Percentiles rank a stretch among this genome's conserved stretches.
Conservation (phyloP, 2,329 filamentous ascomycete genomes). For the Fusarium sp. region DNA sequence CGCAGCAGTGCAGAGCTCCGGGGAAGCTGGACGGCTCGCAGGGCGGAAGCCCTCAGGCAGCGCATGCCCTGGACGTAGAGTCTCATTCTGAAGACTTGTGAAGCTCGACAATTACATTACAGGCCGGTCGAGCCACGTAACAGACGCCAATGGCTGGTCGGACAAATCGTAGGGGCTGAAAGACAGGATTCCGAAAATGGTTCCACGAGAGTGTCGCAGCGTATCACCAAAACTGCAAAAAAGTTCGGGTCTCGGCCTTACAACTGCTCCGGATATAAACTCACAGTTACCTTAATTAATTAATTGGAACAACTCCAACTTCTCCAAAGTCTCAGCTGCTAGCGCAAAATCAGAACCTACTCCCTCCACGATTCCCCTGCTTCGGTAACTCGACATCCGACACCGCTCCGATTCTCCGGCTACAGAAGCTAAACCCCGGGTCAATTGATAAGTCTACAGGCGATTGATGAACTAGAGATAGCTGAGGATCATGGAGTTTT, state of each 20-base stretch:
- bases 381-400: conserved; percentile 25
- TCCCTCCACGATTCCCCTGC: conserved; percentile 26
- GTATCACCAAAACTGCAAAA: conserved; percentile 25
- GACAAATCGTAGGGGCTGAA: background rate
- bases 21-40: conserved; percentile 40
- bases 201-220: conserved; percentile 7
- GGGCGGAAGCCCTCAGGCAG: conserved; percentile 46
- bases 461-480: conserved; percentile 3
- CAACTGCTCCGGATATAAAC: conserved; percentile 35
- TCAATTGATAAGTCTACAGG: conserved; percentile 18
- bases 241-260: conserved; percentile 38
- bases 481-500: conserved; percentile 32
- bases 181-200: conserved; percentile 1
- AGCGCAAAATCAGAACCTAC: conserved; percentile 13
- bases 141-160: conserved; percentile 25
- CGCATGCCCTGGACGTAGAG: conserved; percentile 44
- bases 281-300: background rate
- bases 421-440: conserved; percentile 27
- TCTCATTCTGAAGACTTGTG: conserved; percentile 39
- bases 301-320: conserved; percentile 9
- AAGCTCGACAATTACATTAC: conserved; percentile 39
- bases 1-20: conserved; percentile 41
- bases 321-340: conserved; percentile 25
- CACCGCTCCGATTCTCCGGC: conserved; percentile 32
- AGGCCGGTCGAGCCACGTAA: conserved; percentile 18